Percentiles rank a stretch among this genome's conserved stretches.
These are phyloP conservation scores for Apiotrichum akiyoshidainum DNA, from an alignment of 1,284 basidiomycete genomes.

Conservation along the genomic window DNA sequence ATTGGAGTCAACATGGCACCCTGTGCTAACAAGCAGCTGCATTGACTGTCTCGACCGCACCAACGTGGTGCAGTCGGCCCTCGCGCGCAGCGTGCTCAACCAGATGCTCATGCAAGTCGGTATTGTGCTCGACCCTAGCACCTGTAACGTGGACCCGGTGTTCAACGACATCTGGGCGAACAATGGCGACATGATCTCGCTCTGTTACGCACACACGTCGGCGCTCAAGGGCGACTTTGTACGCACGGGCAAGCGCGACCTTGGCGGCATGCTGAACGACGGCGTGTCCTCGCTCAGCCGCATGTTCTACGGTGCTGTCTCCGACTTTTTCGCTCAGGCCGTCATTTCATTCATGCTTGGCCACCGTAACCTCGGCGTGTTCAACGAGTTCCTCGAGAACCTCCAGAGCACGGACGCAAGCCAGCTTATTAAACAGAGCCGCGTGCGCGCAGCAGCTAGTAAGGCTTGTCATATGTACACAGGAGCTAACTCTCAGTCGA, in stretches of 20 bases:
- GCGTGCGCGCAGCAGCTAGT: conserved; percentile 79
- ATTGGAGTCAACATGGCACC: too few species aligned
- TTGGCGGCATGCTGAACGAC: conserved; percentile 82
- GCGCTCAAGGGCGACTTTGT: conserved; percentile 93
- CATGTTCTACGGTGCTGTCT: conserved; percentile 59
- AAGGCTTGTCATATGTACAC: too few species aligned
- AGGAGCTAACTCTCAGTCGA: conserved; percentile 60
- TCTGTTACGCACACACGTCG: conserved; percentile 58
- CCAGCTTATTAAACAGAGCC: conserved; percentile 79
- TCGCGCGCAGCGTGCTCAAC: conserved; percentile 75
- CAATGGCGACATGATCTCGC: conserved; percentile 46
- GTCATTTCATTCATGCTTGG: conserved; percentile 87
- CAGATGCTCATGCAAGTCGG: conserved; percentile 76
- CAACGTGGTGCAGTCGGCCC: conserved; percentile 87
- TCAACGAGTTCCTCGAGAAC: conserved; percentile 83
- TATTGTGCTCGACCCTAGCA: conserved; percentile 32
- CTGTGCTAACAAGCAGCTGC: conserved; percentile 63
- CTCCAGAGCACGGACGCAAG: conserved; percentile 84
- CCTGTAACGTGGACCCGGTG: conserved; percentile 63
- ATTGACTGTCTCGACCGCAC: conserved; percentile 88
- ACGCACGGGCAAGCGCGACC: conserved; percentile 88
- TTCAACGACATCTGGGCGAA: conserved; percentile 92
- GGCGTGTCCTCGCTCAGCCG: conserved; percentile 86
- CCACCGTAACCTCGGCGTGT: conserved; percentile 75
- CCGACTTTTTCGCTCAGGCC: conserved; percentile 94